A percentile compares a stretch with the other conserved stretches of the same genome.
These are phyloP conservation scores for Pugionium dolabratum DNA, from an alignment of 345 rosid genomes.

Conservation along the genomic window DNA sequence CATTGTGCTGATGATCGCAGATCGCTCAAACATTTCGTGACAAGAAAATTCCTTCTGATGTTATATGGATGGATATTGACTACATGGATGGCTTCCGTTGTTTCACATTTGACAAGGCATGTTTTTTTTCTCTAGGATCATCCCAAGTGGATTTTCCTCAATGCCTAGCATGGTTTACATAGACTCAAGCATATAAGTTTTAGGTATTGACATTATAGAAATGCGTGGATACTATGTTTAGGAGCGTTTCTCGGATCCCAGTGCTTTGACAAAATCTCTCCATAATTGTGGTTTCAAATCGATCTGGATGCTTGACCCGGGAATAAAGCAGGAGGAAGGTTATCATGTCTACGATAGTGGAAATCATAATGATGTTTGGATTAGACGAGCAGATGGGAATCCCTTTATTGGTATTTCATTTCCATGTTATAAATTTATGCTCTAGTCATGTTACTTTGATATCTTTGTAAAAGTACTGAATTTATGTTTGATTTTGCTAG, in stretches of 20 bases:
- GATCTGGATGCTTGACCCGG: conserved; percentile 97
- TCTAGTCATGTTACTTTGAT: background rate
- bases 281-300: conserved; percentile 75
- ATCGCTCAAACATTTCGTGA: conserved; percentile 70
- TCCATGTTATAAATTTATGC: conserved; percentile 9
- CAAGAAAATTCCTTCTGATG: conserved; percentile 86
- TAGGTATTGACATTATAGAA: conserved; percentile 21
- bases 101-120: conserved; percentile 89
- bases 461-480: conserved; percentile 5
- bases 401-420: conserved; percentile 60
- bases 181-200: background rate
- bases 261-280: conserved; percentile 60
- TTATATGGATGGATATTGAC: conserved; percentile 98
- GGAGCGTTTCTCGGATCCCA: conserved; percentile 74
- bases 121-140: conserved; percentile 22
- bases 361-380: conserved; percentile 61
- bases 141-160: conserved; percentile 8
- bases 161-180: conserved; percentile 11
- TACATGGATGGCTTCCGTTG: conserved; percentile 98
- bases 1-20: conserved; percentile 45
- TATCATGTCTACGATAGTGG: conserved; percentile 73
- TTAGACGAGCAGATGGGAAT: conserved; percentile 62
- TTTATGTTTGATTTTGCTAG: conserved; percentile 44
- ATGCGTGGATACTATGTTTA: conserved; percentile 34
- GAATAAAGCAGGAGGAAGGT: conserved; percentile 78